Conservation (phyloP, 768 basidiomycete species). For the Tulasnella sp. region DNA sequence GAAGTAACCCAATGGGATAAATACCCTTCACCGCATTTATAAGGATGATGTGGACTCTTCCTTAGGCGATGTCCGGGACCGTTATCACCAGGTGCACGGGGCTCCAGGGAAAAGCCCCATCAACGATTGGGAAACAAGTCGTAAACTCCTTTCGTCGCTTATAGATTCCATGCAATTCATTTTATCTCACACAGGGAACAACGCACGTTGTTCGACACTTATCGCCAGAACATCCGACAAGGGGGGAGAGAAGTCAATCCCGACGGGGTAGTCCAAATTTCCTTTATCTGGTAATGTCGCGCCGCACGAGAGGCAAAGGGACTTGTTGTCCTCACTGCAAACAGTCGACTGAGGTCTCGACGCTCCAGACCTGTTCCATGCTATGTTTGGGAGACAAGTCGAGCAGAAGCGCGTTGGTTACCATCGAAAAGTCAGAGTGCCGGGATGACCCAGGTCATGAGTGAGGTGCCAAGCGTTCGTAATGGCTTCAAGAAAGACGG, state of each 20-base stretch:
- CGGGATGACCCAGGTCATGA: no score
- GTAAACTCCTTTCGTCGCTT: background rate
- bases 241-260: background rate
- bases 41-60: background rate
- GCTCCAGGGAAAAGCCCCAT: background rate
- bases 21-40: background rate
- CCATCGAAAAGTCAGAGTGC: no score
- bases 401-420: no score
- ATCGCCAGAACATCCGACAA: background rate
- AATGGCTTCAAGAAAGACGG: no score
- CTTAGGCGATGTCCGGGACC: background rate
- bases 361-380: no score
- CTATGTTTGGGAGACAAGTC: no score
- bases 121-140: background rate
- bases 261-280: background rate
- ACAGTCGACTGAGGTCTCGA: no score
- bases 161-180: background rate
- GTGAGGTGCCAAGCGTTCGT: no score
- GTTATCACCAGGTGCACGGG: background rate
- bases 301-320: background rate
- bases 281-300: background rate
- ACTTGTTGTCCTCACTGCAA: no score
- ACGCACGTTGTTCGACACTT: background rate
- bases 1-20: background rate
- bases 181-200: background rate